A percentile compares a stretch with the other conserved stretches of the same genome.
Evolutionary conservation across 2,329 filamentous ascomycete species (phyloP).

Genomic region (Pseudogymnoascus sp.): DNA sequence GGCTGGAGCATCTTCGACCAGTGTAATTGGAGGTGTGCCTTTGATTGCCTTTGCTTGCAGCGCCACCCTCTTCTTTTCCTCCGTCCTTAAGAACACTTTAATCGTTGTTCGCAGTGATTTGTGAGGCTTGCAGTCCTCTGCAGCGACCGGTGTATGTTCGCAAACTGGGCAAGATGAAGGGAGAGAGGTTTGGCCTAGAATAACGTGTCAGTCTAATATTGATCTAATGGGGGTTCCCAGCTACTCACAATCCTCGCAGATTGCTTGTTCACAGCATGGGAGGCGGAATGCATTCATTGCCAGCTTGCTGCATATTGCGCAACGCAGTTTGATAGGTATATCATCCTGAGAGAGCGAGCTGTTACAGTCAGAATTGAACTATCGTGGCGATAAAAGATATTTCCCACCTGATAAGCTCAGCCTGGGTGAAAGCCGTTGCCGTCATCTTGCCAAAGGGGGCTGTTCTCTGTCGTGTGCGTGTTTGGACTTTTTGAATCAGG

Average conservation of each 20-base stretch:
- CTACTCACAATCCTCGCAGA: constrained; percentile 73
- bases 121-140: constrained; percentile 78
- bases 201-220: constrained; percentile 15
- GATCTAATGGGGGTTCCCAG: background rate
- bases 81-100: constrained; percentile 80
- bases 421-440: constrained; percentile 22
- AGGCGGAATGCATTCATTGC: constrained; percentile 85
- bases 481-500: background rate
- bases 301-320: constrained; percentile 85
- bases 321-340: constrained; percentile 92
- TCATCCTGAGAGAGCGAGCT: constrained; percentile 48
- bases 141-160: constrained; percentile 80
- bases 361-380: background rate
- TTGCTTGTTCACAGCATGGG: constrained; percentile 90
- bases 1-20: constrained; percentile 17
- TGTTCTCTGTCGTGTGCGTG: background rate
- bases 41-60: constrained; percentile 39
- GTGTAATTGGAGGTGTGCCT: constrained; percentile 27
- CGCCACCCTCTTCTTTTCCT: constrained; percentile 79
- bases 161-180: constrained; percentile 83
- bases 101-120: constrained; percentile 90
- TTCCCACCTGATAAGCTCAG: constrained; percentile 27
- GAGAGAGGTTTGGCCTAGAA: constrained; percentile 63
- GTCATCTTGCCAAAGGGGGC: constrained; percentile 19
- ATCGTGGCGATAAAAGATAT: background rate